Evolutionary conservation across 352 stramenopile species (phyloP).

Genomic region (Globisporangium ultimum): DNA sequence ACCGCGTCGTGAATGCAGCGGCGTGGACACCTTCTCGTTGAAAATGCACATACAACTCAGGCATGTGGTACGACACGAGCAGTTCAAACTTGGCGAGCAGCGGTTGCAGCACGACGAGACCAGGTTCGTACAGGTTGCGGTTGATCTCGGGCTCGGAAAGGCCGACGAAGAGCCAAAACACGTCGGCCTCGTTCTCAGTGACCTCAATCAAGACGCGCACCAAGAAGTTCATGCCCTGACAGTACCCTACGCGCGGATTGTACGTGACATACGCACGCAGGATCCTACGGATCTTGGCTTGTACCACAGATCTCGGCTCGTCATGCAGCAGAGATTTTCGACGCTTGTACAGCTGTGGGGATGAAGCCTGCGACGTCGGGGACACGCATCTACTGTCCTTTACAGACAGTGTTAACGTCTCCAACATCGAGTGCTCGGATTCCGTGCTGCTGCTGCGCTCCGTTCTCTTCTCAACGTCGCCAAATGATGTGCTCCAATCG

Average conservation of each 20-base stretch:
- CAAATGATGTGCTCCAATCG: constrained; percentile 4
- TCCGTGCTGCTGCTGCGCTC: neutral
- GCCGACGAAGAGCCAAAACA: constrained; percentile 82
- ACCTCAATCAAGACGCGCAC: constrained; percentile 70
- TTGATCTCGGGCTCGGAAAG: constrained; percentile 74
- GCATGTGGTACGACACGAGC: constrained; percentile 63
- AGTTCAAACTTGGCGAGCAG: constrained; percentile 68
- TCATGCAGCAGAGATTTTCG: neutral
- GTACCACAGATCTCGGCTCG: constrained; percentile 16
- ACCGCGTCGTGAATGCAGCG: constrained; percentile 68
- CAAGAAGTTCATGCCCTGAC: constrained; percentile 88
- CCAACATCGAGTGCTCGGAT: constrained; percentile 10
- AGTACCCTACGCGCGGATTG: constrained; percentile 81
- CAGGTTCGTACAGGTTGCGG: constrained; percentile 76
- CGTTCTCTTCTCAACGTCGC: neutral
- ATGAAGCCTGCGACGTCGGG: too few relatives aligned
- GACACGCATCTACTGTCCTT: too few relatives aligned
- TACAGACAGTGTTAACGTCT: neutral
- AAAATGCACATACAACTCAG: constrained; percentile 56
- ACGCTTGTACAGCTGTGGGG: too few relatives aligned
- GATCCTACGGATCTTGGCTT: constrained; percentile 73
- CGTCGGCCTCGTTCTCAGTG: constrained; percentile 58
- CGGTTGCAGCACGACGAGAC: constrained; percentile 59
- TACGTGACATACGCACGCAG: constrained; percentile 79
- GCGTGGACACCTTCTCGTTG: constrained; percentile 59